phyloP scores from a whole-genome alignment of 352 stramenopile genomes.

The Plasmopara viticola region DNA sequence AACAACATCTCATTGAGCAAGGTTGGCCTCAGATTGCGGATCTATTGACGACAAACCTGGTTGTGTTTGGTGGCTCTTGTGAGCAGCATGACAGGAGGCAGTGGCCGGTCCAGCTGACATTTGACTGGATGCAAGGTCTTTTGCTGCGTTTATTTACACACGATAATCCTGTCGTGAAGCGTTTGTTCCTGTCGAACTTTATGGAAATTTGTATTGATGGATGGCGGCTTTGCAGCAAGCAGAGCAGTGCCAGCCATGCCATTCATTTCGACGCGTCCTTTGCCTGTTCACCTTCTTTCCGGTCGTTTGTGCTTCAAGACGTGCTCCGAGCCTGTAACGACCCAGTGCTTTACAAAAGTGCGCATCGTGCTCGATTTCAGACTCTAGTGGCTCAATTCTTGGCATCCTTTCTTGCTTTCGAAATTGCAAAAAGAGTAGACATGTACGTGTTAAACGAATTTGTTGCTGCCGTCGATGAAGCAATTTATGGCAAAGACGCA shows the following conservation, averaged over 20 bases:
- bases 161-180: constrained; percentile 71
- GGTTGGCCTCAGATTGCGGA: constrained; percentile 69
- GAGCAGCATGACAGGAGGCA: constrained; percentile 2
- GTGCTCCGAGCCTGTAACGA: constrained; percentile 60
- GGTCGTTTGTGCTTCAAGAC: constrained; percentile 43
- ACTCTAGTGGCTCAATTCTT: constrained; percentile 30
- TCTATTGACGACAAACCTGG: constrained; percentile 38
- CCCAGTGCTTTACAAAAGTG: constrained; percentile 67
- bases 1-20: constrained; percentile 77
- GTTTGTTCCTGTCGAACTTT: constrained; percentile 65
- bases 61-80: constrained; percentile 9
- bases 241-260: not conserved
- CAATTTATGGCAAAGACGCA: constrained; percentile 44
- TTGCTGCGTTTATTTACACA: constrained; percentile 65
- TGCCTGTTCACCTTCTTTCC: constrained; percentile 34
- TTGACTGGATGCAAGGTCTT: constrained; percentile 72
- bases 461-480: constrained; percentile 32
- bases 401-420: constrained; percentile 31
- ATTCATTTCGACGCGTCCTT: constrained; percentile 32
- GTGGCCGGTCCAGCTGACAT: constrained; percentile 62
- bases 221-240: constrained; percentile 15
- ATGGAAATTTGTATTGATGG: constrained; percentile 36
- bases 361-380: constrained; percentile 34
- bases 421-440: constrained; percentile 15
- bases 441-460: constrained; percentile 19